Evolutionary conservation across 495 filamentous ascomycete genomes (phyloP).

Genomic region (Acidiella bohemica): DNA sequence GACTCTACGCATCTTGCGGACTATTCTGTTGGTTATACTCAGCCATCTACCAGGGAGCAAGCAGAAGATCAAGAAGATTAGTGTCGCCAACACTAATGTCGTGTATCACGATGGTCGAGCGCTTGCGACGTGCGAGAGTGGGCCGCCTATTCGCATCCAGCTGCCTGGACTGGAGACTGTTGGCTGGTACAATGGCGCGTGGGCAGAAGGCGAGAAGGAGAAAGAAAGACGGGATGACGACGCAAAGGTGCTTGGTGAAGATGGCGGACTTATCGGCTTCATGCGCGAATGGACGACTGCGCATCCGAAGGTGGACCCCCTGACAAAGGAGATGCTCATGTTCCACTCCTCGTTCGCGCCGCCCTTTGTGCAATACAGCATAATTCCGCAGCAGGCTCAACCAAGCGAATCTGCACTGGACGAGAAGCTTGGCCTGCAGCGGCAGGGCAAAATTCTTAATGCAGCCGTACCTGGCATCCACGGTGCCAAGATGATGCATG

Average conservation of each 20-base stretch:
- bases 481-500: constrained; percentile 58
- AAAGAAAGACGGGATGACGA: background rate
- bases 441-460: constrained; percentile 28
- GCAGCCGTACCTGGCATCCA: constrained; percentile 40
- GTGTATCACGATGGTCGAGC: constrained; percentile 52
- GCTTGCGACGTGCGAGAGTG: constrained; percentile 52
- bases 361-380: constrained; percentile 53
- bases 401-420: background rate
- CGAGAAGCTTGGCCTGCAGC: background rate
- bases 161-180: constrained; percentile 48
- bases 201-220: constrained; percentile 35
- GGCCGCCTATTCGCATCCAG: constrained; percentile 48
- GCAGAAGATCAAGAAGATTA: constrained; percentile 44
- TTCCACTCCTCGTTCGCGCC: constrained; percentile 47
- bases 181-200: constrained; percentile 50
- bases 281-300: constrained; percentile 56
- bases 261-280: constrained; percentile 41
- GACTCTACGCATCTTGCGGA: constrained; percentile 35
- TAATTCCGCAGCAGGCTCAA: constrained; percentile 32
- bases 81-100: constrained; percentile 50
- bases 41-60: constrained; percentile 41
- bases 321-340: constrained; percentile 46
- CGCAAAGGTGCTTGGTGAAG: constrained; percentile 28
- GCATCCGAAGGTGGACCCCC: constrained; percentile 49
- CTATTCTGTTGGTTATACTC: constrained; percentile 39